Evolutionary conservation across 495 filamentous ascomycete genomes (phyloP).

Genomic region (Aspergillus leporis): DNA sequence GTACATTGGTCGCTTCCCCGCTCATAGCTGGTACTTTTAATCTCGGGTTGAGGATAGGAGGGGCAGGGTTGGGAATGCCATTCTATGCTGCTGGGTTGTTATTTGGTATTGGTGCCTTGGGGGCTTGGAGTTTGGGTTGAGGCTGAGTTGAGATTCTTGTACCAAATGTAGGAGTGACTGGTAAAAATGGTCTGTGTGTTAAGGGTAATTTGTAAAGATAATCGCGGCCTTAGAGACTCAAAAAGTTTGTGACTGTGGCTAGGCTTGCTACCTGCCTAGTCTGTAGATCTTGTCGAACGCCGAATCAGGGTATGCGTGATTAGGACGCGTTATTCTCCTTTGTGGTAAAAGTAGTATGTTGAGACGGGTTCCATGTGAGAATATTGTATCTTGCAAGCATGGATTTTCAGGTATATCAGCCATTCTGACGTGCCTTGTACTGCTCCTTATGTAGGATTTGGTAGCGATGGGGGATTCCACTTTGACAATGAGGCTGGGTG

Average conservation of each 20-base stretch:
- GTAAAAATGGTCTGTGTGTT: too few species aligned
- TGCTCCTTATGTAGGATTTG: neutral
- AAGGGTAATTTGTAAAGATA: too few species aligned
- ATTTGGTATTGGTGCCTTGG: neutral
- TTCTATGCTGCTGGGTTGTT: neutral
- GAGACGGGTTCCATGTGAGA: neutral
- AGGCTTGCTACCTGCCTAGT: too few species aligned
- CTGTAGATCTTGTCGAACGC: too few species aligned
- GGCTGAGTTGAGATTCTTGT: neutral
- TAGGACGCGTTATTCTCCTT: neutral
- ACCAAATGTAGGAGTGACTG: too few species aligned
- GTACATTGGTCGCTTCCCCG: neutral
- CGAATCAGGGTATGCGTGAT: neutral
- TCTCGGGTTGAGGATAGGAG: neutral
- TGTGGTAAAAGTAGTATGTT: neutral
- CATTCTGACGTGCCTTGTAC: neutral
- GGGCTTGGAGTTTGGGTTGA: neutral
- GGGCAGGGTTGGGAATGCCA: neutral
- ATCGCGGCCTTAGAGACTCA: too few species aligned
- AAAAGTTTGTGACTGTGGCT: too few species aligned
- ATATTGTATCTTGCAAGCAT: neutral
- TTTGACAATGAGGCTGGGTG: too few species aligned
- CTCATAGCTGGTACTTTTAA: neutral
- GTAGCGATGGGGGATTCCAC: neutral
- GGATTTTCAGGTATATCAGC: neutral